Conservation (phyloP, 2,329 filamentous ascomycete genomes). For the Fusarium sp. region DNA sequence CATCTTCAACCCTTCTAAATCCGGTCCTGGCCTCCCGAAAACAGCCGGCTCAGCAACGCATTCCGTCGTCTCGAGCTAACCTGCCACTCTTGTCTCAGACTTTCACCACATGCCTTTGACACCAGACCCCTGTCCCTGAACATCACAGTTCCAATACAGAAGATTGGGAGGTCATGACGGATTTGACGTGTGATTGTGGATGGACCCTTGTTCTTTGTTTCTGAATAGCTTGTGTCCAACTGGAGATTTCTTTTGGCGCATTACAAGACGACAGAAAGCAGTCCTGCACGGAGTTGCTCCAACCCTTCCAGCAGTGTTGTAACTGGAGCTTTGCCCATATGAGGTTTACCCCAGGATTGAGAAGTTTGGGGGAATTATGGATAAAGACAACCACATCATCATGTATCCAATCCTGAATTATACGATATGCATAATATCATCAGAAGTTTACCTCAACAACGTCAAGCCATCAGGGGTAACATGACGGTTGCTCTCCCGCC, state of each 20-base stretch:
- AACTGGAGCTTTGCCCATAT: neutral
- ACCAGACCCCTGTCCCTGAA: conserved; percentile 33
- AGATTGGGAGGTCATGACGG: neutral
- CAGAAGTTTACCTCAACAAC: neutral
- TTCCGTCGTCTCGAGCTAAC: neutral
- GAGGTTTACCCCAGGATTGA: neutral
- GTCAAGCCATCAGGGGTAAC: neutral
- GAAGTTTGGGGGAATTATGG: neutral
- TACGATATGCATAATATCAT: neutral
- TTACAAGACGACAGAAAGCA: neutral
- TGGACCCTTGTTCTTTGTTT: conserved; percentile 28
- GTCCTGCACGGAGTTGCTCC: too few relatives aligned
- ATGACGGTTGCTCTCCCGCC: conserved; percentile 12
- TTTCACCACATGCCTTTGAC: conserved; percentile 30
- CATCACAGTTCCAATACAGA: neutral
- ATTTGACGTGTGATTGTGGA: conserved; percentile 26
- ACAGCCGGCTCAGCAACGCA: conserved; percentile 5
- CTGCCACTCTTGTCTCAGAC: conserved; percentile 30
- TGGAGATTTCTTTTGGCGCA: neutral
- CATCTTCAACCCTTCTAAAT: neutral
- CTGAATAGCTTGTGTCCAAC: neutral
- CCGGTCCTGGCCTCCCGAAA: conserved; percentile 12
- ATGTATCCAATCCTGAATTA: neutral
- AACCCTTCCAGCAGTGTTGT: neutral
- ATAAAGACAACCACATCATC: neutral